phyloP scores from a whole-genome alignment of 495 filamentous ascomycete genomes.

The Barbatosphaeria neglecta region DNA sequence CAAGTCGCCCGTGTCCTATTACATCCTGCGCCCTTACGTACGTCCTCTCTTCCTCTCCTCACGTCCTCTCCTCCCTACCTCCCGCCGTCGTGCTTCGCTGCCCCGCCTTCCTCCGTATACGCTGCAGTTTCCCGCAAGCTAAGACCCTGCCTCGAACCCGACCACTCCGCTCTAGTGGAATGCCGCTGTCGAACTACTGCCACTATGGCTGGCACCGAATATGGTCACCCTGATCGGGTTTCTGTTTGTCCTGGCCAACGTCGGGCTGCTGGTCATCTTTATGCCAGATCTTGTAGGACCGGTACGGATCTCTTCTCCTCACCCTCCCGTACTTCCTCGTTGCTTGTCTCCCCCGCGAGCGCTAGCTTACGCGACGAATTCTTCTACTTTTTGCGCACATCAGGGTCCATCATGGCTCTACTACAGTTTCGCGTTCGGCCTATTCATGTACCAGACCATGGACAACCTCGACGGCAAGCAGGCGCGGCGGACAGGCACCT shows the following conservation, averaged over 20 bases:
- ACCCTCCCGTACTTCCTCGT: not conserved
- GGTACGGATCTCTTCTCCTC: conserved; percentile 37
- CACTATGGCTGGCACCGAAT: conserved; percentile 93
- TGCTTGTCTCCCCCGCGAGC: not conserved
- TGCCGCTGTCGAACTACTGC: conserved; percentile 83
- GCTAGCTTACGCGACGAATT: too few species aligned
- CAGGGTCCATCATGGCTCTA: conserved; percentile 86
- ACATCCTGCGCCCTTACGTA: conserved; percentile 93
- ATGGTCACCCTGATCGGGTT: conserved; percentile 95
- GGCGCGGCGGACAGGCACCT: conserved; percentile 86
- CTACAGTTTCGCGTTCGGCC: conserved; percentile 82
- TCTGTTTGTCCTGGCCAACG: conserved; percentile 82
- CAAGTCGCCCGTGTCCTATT: conserved; percentile 86
- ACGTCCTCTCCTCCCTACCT: conserved; percentile 2
- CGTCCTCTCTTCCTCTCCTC: conserved; percentile 17
- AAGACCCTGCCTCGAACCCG: not conserved
- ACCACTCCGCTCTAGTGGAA: conserved; percentile 72
- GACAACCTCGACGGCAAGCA: conserved; percentile 99
- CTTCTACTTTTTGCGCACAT: not conserved
- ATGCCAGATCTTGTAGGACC: conserved; percentile 91
- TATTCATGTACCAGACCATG: conserved; percentile 98
- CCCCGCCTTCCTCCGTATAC: not conserved
- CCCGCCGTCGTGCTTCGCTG: not conserved
- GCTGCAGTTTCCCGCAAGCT: not conserved
- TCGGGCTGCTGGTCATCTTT: conserved; percentile 63